Evolutionary conservation across 2,329 filamentous ascomycete species (phyloP).

Genomic region (Neopestalotiopsis clavispora): DNA sequence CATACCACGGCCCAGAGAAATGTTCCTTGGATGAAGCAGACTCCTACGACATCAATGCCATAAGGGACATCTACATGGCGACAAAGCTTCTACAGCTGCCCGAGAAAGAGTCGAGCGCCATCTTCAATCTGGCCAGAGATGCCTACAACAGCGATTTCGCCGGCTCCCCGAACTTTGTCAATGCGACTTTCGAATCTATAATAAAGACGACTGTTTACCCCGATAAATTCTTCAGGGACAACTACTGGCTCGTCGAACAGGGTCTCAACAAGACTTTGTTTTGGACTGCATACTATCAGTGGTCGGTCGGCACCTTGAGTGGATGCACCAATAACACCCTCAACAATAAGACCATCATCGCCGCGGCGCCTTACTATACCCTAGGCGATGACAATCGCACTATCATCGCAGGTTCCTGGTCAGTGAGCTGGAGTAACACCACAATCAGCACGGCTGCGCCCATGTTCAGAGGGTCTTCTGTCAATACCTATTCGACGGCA

Average conservation of each 20-base stretch:
- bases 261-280: conserved; percentile 11
- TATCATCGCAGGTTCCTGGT: neutral
- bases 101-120: conserved; percentile 10
- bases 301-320: conserved; percentile 8
- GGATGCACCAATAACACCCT: conserved; percentile 16
- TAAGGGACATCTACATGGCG: neutral
- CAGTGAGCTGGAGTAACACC: neutral
- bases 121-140: conserved; percentile 14
- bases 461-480: neutral
- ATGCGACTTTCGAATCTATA: neutral
- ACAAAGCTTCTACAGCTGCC: neutral
- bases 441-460: neutral
- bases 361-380: conserved; percentile 17
- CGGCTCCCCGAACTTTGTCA: neutral
- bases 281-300: conserved; percentile 5
- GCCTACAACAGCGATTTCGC: conserved; percentile 4
- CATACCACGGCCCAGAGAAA: neutral
- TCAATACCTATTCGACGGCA: neutral
- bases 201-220: neutral
- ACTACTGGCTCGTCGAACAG: neutral
- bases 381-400: neutral
- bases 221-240: conserved; percentile 1
- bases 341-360: conserved; percentile 15
- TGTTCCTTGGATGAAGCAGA: neutral
- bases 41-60: conserved; percentile 8